Evolutionary conservation across 352 stramenopile species (phyloP).

Genomic region (Phytophthora palmivora): DNA sequence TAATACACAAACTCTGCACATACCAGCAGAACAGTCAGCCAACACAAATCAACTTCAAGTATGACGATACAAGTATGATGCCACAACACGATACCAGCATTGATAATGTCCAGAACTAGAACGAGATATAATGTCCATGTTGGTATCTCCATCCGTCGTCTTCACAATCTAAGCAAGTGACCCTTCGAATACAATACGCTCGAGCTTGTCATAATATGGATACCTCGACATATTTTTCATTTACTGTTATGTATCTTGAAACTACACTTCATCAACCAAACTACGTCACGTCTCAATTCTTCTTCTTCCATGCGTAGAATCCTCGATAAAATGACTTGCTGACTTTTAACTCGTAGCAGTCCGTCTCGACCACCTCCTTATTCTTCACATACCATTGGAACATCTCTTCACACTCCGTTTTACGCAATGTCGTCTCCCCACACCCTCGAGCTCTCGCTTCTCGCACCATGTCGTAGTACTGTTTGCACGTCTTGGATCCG

Average conservation of each 20-base stretch:
- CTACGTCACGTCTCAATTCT: neutral
- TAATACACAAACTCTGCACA: slow-evolving; percentile 85
- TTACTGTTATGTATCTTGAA: neutral
- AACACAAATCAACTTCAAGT: neutral
- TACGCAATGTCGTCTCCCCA: slow-evolving; percentile 15
- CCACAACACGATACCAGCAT: slow-evolving; percentile 13
- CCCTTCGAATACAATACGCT: no score
- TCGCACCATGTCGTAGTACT: slow-evolving; percentile 65
- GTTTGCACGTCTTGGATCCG: slow-evolving; percentile 56
- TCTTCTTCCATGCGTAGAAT: slow-evolving; percentile 37
- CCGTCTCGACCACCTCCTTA: slow-evolving; percentile 46
- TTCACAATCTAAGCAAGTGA: slow-evolving; percentile 2
- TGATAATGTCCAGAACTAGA: neutral
- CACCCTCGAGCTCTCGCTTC: slow-evolving; percentile 39
- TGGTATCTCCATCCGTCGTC: slow-evolving; percentile 10
- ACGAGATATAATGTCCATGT: slow-evolving; percentile 2
- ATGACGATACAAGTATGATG: no score
- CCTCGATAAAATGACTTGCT: slow-evolving; percentile 41
- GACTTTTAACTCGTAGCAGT: slow-evolving; percentile 44
- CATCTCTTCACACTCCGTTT: slow-evolving; percentile 37
- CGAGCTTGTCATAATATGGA: no score
- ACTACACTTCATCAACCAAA: neutral
- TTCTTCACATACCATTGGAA: slow-evolving; percentile 65
- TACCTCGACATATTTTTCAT: neutral
- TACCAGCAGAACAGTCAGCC: neutral